Evolutionary conservation across 1,284 basidiomycete genomes (phyloP), one percentile per base, ranked within the genome.

Genomic region (Sporisorium sorghi): DNA sequence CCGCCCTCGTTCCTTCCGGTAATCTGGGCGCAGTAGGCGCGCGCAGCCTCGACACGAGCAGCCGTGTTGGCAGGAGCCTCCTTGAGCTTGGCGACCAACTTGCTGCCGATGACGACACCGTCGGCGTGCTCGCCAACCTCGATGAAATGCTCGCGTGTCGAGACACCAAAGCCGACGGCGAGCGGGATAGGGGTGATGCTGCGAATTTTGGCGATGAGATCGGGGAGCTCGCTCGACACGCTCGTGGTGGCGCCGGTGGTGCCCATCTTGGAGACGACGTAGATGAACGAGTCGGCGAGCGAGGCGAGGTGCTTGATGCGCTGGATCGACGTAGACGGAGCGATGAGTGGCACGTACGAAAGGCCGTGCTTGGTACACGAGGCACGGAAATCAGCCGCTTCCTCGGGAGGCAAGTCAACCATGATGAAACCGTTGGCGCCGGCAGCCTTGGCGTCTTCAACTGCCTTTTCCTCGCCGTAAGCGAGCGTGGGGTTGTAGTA

Each of bases 391-490:
- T 89, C 87, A 74, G 93, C 86, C 19, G 96, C 96, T 86, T 99
- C 97, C 86, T 98, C 95, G 6, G 97, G 96, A 21, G 97, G 97
- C 23, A 99, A 89, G 85, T 99, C 97, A 46, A 98, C 94, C 85
- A 99, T 90, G 81, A 99, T 96, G 85, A 95, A 99, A 7, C 96
- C 97, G 85, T 97, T 98, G 0, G 93, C 97, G 32, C 96, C 96
- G 24, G 93, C 93, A 57, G 90, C 90, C 55, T 86, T 88, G 5
- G 94, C 95, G 83, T 97, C 94, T 57, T 90, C 88, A 48, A 98
- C 94, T 2, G 96, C 92, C 83, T 90, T 92, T 76, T 95, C 92
- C 86, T 99, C 97, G 11, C 94, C 94, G 83, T 98, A 96, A 0
- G 95, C 93, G 54, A 99, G 88, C 43, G 98, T 86, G 9, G 97